These are phyloP conservation scores for Xylaria sp. DNA, from an alignment of 2,329 filamentous ascomycete species.

Conservation along the genomic window DNA sequence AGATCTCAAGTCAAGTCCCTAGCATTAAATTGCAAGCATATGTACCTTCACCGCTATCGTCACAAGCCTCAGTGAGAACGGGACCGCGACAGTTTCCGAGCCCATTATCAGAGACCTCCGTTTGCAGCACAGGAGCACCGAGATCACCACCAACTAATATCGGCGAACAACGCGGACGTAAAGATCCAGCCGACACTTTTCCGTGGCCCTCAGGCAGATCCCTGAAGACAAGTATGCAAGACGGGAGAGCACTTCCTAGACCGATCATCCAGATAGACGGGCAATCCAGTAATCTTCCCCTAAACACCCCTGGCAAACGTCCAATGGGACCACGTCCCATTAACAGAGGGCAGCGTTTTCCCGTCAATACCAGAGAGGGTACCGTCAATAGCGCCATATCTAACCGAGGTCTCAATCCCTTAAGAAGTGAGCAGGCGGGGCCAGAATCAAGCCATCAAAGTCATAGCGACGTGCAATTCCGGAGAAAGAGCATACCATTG, in stretches of 20 bases:
- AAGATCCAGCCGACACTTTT: neutral
- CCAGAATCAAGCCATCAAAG: neutral
- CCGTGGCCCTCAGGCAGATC: neutral
- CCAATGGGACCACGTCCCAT: neutral
- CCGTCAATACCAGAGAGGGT: neutral
- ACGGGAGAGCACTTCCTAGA: neutral
- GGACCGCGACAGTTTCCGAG: neutral
- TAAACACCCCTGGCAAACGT: neutral
- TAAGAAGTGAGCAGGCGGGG: neutral
- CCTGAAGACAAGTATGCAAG: constrained; percentile 2
- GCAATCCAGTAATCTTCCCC: neutral
- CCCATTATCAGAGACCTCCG: neutral
- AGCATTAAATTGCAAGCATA: too few species aligned
- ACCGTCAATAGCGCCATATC: neutral
- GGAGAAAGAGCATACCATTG: neutral
- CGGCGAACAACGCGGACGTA: neutral
- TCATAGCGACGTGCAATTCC: neutral
- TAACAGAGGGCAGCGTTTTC: neutral
- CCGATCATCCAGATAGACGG: neutral
- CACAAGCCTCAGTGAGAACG: neutral
- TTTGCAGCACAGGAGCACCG: too few species aligned
- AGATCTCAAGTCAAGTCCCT: neutral
- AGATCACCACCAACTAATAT: neutral
- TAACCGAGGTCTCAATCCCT: neutral
- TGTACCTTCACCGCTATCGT: neutral